phyloP scores from a whole-genome alignment of 805 yeast genomes.

The Ogataea methylovora region DNA sequence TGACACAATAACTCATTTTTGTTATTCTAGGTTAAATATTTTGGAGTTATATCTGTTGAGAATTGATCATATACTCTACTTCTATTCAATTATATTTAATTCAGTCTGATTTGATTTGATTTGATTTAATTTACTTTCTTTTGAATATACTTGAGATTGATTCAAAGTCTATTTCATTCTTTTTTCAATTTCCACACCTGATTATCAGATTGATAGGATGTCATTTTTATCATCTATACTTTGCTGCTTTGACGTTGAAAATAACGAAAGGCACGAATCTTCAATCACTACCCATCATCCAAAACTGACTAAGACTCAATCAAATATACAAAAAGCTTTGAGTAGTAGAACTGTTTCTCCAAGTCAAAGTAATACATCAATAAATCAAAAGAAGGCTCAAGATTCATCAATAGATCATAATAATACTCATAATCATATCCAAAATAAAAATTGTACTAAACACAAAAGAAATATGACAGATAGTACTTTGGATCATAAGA shows the following conservation, averaged over 20 bases:
- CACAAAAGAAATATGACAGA: conserved; percentile 3
- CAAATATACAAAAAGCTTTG: conserved; percentile 27
- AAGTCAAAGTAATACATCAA: background rate
- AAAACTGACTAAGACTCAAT: conserved; percentile 23
- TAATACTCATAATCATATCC: no score
- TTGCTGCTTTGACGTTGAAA: conserved; percentile 26
- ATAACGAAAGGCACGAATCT: conserved; percentile 20
- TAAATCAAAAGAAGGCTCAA: background rate
- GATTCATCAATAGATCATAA: conserved; percentile 1
- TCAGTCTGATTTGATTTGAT: no score
- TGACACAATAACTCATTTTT: no score
- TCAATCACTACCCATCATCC: conserved; percentile 16
- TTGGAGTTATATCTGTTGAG: no score
- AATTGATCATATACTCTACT: no score
- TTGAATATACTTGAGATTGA: no score
- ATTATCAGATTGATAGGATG: no score
- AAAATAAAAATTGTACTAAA: background rate
- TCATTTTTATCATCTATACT: conserved; percentile 25
- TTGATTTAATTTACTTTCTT: no score
- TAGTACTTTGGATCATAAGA: conserved; percentile 1
- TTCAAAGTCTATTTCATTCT: no score
- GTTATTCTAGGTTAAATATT: no score
- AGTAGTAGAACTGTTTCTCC: conserved; percentile 10
- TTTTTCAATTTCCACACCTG: no score
- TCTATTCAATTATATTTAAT: no score